Evolutionary conservation across 2,329 filamentous ascomycete genomes (phyloP).

Genomic region (Trichophyton simii): DNA sequence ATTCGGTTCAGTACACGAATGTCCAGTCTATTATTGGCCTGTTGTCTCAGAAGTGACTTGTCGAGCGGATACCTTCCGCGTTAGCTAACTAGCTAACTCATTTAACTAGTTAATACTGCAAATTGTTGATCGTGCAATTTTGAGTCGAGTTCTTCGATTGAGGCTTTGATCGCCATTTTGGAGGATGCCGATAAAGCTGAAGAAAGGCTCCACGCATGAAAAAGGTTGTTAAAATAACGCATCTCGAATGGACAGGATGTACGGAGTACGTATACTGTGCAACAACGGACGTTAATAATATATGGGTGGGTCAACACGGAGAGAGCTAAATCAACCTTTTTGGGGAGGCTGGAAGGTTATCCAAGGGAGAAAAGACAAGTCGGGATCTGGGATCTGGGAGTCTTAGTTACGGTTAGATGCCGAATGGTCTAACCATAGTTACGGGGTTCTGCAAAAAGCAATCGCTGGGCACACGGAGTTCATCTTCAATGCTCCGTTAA

Average conservation of each 20-base stretch:
- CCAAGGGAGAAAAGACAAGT: neutral
- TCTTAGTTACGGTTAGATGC: neutral
- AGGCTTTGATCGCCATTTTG: neutral
- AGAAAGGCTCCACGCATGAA: neutral
- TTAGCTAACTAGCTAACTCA: neutral
- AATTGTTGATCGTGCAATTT: neutral
- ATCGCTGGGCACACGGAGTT: neutral
- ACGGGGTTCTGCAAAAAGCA: neutral
- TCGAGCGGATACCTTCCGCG: neutral
- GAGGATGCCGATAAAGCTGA: neutral
- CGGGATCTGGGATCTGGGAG: neutral
- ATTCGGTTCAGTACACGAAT: neutral
- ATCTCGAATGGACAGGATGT: neutral
- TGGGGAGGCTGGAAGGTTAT: neutral
- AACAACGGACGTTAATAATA: neutral
- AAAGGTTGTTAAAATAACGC: constrained; percentile 1
- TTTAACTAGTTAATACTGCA: neutral
- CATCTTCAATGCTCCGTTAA: neutral
- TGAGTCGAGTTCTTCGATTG: neutral
- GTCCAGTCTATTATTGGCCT: neutral
- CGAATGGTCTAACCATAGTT: neutral
- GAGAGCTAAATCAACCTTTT: neutral
- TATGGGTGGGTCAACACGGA: neutral
- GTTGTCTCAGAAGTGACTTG: neutral
- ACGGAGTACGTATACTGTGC: neutral